A percentile compares a stretch with the other conserved stretches of the same genome.
Evolutionary conservation across 306 rosid species (phyloP).

Genomic region (Trifolium pratense): DNA sequence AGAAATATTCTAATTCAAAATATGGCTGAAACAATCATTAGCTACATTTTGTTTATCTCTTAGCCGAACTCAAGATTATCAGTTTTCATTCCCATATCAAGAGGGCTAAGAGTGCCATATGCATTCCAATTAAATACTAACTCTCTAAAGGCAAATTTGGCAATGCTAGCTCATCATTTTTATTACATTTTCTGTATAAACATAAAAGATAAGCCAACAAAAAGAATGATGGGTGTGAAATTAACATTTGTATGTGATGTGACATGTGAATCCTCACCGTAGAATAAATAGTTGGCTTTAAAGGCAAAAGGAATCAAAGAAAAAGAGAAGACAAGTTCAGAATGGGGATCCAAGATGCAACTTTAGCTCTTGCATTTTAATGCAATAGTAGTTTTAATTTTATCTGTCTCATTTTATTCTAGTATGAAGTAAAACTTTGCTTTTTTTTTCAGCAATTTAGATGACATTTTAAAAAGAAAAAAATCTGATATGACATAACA

Average conservation of each 20-base stretch:
- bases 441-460: too few species aligned
- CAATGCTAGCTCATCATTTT: background rate
- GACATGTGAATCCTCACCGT: background rate
- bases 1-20: too few species aligned
- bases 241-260: background rate
- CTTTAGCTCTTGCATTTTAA: background rate
- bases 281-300: constrained; percentile 10
- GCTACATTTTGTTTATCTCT: too few species aligned
- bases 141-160: background rate
- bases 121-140: background rate
- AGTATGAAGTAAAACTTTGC: too few species aligned
- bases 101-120: too few species aligned
- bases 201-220: background rate
- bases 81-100: too few species aligned
- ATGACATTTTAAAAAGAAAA: too few species aligned
- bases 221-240: constrained; percentile 2
- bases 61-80: too few species aligned
- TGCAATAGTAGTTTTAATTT: too few species aligned
- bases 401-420: too few species aligned
- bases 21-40: too few species aligned
- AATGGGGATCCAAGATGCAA: constrained; percentile 38
- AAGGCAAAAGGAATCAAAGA: constrained; percentile 34
- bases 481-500: too few species aligned
- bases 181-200: background rate
- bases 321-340: constrained; percentile 23